Conservation (phyloP, 441 rosid species). For the Omphalea diandra region DNA sequence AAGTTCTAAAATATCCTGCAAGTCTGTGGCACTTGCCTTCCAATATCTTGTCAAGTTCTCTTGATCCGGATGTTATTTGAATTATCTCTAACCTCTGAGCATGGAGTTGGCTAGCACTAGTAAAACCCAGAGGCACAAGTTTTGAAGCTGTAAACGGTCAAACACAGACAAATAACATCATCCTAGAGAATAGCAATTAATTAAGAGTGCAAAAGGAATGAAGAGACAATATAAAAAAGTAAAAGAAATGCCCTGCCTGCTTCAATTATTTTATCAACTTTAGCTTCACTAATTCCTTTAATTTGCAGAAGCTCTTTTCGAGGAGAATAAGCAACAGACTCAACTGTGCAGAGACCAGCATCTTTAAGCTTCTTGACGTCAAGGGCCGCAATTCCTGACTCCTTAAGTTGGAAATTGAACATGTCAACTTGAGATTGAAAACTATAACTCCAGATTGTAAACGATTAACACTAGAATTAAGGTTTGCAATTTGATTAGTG, state of each 20-base stretch:
- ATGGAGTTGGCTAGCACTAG: conserved; percentile 89
- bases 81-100: conserved; percentile 92
- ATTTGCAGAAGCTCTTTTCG: conserved; percentile 97
- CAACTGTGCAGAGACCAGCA: conserved; percentile 92
- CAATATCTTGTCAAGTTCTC: conserved; percentile 89
- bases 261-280: conserved; percentile 90
- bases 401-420: conserved; percentile 40
- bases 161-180: conserved; percentile 4
- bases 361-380: conserved; percentile 92
- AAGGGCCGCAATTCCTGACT: conserved; percentile 82
- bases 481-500: neutral
- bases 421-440: conserved; percentile 10
- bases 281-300: conserved; percentile 95
- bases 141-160: conserved; percentile 66
- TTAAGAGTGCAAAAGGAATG: neutral
- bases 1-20: conserved; percentile 4
- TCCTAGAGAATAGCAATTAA: neutral
- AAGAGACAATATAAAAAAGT: neutral
- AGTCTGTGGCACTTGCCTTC: conserved; percentile 65
- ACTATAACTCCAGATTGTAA: neutral
- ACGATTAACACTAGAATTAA: neutral
- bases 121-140: conserved; percentile 88
- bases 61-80: conserved; percentile 94
- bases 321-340: conserved; percentile 83
- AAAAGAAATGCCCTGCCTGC: conserved; percentile 67